Evolutionary conservation across 2,329 filamentous ascomycete genomes (phyloP).

Genomic region (Bisporella sp.): DNA sequence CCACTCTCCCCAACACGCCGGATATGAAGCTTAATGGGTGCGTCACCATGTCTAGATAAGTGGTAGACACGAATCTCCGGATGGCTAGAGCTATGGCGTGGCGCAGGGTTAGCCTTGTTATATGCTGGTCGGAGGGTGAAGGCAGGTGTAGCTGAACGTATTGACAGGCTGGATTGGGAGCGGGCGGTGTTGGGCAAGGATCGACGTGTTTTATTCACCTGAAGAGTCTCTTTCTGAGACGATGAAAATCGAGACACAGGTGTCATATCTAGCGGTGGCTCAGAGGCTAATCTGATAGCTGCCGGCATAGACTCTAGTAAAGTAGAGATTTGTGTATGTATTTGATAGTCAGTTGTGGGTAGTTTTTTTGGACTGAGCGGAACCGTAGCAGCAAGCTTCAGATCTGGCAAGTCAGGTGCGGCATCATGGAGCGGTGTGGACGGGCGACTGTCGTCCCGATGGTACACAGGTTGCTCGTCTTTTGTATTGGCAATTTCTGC

Average conservation of each 20-base stretch:
- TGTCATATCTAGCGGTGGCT: constrained; percentile 25
- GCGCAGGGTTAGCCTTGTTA: constrained; percentile 36
- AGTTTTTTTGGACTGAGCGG: constrained; percentile 12
- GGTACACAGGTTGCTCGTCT: no score
- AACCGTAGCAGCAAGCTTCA: no score
- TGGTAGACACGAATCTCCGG: constrained; percentile 89
- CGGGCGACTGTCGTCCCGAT: no score
- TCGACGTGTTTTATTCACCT: constrained; percentile 29
- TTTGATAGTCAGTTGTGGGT: constrained; percentile 47
- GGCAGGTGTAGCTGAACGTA: constrained; percentile 47
- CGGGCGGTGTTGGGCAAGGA: constrained; percentile 19
- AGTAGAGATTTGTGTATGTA: constrained; percentile 74
- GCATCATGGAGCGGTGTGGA: no score
- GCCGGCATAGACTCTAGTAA: constrained; percentile 73
- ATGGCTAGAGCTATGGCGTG: constrained; percentile 43
- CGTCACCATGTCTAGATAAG: constrained; percentile 73
- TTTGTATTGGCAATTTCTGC: no score
- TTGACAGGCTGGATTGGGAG: constrained; percentile 16
- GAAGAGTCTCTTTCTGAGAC: constrained; percentile 10
- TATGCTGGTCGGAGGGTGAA: constrained; percentile 61
- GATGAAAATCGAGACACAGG: constrained; percentile 26
- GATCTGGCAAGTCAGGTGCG: no score
- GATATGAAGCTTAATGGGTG: constrained; percentile 91
- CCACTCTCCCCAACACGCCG: constrained; percentile 83
- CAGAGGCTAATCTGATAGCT: constrained; percentile 65